phyloP scores from a whole-genome alignment of 371 early-diverging fungal genomes.

The Mortierella sp. region DNA sequence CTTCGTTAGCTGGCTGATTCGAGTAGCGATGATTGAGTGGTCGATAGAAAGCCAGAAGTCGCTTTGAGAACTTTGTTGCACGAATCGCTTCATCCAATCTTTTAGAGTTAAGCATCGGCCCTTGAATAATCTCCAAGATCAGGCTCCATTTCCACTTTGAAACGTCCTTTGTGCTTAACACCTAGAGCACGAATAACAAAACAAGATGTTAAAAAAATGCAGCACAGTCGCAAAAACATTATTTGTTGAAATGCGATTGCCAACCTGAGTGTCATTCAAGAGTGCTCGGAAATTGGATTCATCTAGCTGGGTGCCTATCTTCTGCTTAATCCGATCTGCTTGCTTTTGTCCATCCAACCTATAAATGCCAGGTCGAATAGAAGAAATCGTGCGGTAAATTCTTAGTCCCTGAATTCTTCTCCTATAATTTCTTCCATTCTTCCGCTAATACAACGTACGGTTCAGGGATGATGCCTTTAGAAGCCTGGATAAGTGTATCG shows the following conservation, averaged over 20 bases:
- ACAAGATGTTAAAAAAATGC: too few species aligned
- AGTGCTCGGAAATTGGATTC: constrained; percentile 77
- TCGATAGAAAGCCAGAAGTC: constrained; percentile 81
- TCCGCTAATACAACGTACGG: constrained; percentile 32
- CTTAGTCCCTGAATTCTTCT: not conserved
- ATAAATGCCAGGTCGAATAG: not conserved
- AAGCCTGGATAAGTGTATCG: constrained; percentile 62
- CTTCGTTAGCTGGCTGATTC: constrained; percentile 62
- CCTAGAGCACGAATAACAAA: constrained; percentile 38
- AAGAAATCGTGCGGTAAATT: not conserved
- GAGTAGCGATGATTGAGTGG: constrained; percentile 84
- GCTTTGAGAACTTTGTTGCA: constrained; percentile 81
- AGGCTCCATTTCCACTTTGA: constrained; percentile 89
- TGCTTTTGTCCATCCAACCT: constrained; percentile 53
- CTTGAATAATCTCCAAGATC: constrained; percentile 80
- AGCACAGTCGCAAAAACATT: not conserved
- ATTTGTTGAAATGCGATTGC: too few species aligned
- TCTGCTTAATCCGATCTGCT: constrained; percentile 76
- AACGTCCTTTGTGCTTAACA: constrained; percentile 79
- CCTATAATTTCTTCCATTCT: not conserved
- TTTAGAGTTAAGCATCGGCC: constrained; percentile 78
- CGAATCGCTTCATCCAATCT: constrained; percentile 85
- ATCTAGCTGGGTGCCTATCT: constrained; percentile 82
- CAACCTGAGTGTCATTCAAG: constrained; percentile 79
- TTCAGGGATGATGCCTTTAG: constrained; percentile 48